Evolutionary conservation across 2,329 filamentous ascomycete genomes (phyloP).

Genomic region (Penicillium sp.): DNA sequence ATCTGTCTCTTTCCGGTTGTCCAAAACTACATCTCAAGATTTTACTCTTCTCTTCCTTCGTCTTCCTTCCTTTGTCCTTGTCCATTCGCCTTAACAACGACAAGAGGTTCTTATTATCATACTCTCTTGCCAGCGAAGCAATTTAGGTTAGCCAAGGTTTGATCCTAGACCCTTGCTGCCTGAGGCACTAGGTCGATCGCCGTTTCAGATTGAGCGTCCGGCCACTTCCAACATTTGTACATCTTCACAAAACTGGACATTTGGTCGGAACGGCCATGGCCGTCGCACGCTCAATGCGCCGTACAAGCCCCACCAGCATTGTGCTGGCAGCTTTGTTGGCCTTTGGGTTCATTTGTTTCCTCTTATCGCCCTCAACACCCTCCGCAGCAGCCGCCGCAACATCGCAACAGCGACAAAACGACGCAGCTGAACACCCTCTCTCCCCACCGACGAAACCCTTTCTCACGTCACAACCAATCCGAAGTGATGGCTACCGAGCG

Average conservation of each 20-base stretch:
- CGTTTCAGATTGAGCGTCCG: slow-evolving; percentile 10
- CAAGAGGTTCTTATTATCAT: not conserved
- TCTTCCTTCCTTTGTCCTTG: not conserved
- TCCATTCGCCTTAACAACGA: not conserved
- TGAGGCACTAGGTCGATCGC: slow-evolving; percentile 11
- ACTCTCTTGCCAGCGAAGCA: not conserved
- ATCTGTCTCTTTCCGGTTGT: not conserved
- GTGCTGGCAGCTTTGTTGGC: slow-evolving; percentile 70
- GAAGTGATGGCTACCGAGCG: slow-evolving; percentile 50
- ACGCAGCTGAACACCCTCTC: slow-evolving; percentile 67
- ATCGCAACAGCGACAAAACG: slow-evolving; percentile 52
- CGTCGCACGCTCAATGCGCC: slow-evolving; percentile 68
- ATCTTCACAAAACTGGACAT: slow-evolving; percentile 4
- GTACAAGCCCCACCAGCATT: slow-evolving; percentile 75
- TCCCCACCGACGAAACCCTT: slow-evolving; percentile 75
- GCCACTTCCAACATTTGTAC: slow-evolving; percentile 6
- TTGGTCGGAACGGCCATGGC: slow-evolving; percentile 47
- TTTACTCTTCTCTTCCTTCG: not conserved
- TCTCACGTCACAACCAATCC: slow-evolving; percentile 60
- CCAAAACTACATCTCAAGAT: not conserved
- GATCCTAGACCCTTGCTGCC: not conserved
- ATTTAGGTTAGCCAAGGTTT: not conserved
- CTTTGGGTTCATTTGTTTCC: slow-evolving; percentile 64
- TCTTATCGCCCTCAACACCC: slow-evolving; percentile 51
- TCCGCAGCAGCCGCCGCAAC: slow-evolving; percentile 47